Base-by-base conservation (phyloP, 164 flowering plant genomes). In the Amborella trichopoda region DNA sequence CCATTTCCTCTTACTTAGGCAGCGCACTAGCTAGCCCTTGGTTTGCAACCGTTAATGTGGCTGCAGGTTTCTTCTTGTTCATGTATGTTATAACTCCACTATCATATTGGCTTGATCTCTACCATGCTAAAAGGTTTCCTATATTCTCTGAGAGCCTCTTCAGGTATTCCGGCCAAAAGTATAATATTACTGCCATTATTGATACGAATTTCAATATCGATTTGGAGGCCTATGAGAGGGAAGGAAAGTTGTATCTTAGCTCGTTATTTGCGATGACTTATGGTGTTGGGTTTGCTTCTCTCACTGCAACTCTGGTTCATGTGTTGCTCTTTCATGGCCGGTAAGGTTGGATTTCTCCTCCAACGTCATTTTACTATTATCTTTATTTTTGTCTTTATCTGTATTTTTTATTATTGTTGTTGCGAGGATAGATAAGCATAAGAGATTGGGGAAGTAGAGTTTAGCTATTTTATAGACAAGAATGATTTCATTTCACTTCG, bases 1-100 rank as follows among this genome's bases (percentile, higher is more conserved):
- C 62, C 5, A 69, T 76, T 12, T 65, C 83, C 5, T 69, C 86
- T 18, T 78, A 60, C 66, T 42, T 74, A 25, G 63, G 60, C 36
- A 81, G 81, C 60, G 86, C 90, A 1, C 74, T 82, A 6, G 67
- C 79, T n/a, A 55, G 69, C 44, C 91, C 93, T 3, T 80, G 77
- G 69, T 73, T 75, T 46, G 79, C 82, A 41, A 80, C 75, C 13
- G 71, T 54, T 37, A 82, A 82, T 41, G 58, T 80, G 18, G 74
- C 66, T 3, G 48, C 49, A 1, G 93, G 87, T 4, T 82, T 70
- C 56, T 18, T 44, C 1, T 19, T 72, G 41, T 19, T 77, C 2
- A 44, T 72, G 23, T 82, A 79, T 33, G 17, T 77, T 6, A 67
- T 63, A 0, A 58, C 69, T 10, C 93, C 84, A 2, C 12, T 70